A percentile compares a stretch with the other conserved stretches of the same genome.
Conservation (phyloP, 1,139 yeast genomes). For the Pichia sp. region DNA sequence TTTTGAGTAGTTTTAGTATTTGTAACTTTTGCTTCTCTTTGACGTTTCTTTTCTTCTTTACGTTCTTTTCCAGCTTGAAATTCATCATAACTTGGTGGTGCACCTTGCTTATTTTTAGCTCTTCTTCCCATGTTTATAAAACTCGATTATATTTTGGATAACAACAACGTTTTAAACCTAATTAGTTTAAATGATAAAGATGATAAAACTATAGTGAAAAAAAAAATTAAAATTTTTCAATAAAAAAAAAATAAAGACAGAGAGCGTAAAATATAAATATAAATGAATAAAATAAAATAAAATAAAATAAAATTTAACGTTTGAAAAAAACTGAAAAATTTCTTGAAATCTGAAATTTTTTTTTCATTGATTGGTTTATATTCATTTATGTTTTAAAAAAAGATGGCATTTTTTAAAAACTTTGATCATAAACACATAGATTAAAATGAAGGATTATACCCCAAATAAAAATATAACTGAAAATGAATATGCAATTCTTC, state of each 20-base stretch:
- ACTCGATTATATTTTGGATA: background rate
- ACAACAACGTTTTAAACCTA: background rate
- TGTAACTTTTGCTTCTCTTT: slow-evolving; percentile 20
- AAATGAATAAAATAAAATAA: too few species aligned
- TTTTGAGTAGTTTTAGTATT: slow-evolving; percentile 20
- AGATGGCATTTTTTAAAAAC: background rate
- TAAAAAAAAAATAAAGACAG: too few species aligned
- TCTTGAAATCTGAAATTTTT: too few species aligned
- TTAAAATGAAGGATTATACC: slow-evolving; percentile 24
- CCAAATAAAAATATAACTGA: slow-evolving; percentile 25
- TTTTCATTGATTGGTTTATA: too few species aligned
- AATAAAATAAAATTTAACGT: too few species aligned
- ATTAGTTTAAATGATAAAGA: background rate
- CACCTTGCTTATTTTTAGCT: slow-evolving; percentile 84
- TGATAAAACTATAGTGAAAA: slow-evolving; percentile 8
- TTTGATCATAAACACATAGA: too few species aligned
- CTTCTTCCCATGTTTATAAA: slow-evolving; percentile 68
- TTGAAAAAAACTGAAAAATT: too few species aligned
- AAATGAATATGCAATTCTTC: slow-evolving; percentile 57
- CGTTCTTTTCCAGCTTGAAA: slow-evolving; percentile 56
- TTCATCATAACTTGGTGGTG: slow-evolving; percentile 82
- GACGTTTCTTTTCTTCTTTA: slow-evolving; percentile 28
- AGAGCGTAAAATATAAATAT: too few species aligned
- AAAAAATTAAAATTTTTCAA: too few species aligned
- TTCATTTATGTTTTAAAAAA: too few species aligned